Percentiles rank a stretch among this genome's conserved stretches.
These are phyloP conservation scores for Neurospora sp. DNA, from an alignment of 495 filamentous ascomycete species.

Conservation along the genomic window DNA sequence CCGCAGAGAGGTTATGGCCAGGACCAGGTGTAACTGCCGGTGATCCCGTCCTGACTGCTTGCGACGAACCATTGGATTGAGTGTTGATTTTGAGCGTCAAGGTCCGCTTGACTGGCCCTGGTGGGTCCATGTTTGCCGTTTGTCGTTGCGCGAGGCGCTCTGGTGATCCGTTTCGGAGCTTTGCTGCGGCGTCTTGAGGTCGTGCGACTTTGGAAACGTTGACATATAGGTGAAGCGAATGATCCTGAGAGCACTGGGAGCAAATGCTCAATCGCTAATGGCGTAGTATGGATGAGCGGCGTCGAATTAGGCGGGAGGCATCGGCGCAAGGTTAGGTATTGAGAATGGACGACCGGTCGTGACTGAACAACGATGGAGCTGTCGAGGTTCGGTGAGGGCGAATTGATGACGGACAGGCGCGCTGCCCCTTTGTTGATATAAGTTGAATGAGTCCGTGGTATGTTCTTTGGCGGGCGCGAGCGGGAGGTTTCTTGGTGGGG, in stretches of 20 bases:
- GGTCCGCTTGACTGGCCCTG: constrained; percentile 10
- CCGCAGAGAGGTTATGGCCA: constrained; percentile 8
- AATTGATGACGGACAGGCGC: not conserved
- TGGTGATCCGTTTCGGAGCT: not conserved
- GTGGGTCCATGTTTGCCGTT: constrained; percentile 5
- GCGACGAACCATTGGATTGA: constrained; percentile 1
- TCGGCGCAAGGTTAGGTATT: not conserved
- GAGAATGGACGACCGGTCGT: not conserved
- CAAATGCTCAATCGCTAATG: not conserved
- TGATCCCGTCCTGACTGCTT: not conserved
- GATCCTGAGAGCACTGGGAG: not conserved
- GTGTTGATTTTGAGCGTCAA: constrained; percentile 17
- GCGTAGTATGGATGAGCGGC: not conserved
- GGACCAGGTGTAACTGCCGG: constrained; percentile 4
- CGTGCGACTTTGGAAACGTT: not conserved
- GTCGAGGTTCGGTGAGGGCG: not conserved
- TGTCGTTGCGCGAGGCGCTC: not conserved
- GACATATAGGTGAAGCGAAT: not conserved
- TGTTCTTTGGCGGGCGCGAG: not conserved
- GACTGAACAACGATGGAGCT: not conserved
- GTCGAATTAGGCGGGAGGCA: not conserved
- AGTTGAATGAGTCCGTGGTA: not conserved
- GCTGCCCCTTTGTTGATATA: not conserved
- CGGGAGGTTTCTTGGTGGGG: not conserved
- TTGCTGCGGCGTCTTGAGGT: not conserved